phyloP scores from a whole-genome alignment of 2,329 filamentous ascomycete genomes.

The Penicillium brasilianum region DNA sequence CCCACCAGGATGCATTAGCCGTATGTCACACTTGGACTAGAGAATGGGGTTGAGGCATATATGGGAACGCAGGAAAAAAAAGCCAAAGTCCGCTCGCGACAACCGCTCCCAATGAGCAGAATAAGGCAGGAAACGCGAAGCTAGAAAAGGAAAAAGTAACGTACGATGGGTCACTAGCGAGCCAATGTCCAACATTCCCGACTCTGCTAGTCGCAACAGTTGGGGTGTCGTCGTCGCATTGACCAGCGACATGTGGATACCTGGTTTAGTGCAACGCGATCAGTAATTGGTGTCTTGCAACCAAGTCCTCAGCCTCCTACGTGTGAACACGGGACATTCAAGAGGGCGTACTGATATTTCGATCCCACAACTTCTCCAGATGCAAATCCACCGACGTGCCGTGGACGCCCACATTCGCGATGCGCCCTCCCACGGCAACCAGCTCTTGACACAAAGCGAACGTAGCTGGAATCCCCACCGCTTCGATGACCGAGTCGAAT shows the following conservation, averaged over 20 bases:
- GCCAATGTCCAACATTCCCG: conserved; percentile 22
- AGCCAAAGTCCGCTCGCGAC: not conserved
- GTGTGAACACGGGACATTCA: not conserved
- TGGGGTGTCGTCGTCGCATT: conserved; percentile 27
- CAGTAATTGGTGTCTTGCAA: conserved; percentile 32
- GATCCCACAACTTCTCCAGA: conserved; percentile 60
- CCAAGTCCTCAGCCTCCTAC: not conserved
- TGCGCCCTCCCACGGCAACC: conserved; percentile 58
- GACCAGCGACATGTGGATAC: conserved; percentile 33
- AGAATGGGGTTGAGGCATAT: not conserved
- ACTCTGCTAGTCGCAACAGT: conserved; percentile 25
- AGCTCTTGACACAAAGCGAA: conserved; percentile 61
- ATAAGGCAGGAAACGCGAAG: not conserved
- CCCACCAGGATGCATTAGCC: conserved; percentile 1
- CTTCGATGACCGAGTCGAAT: conserved; percentile 64
- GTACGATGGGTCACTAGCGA: conserved; percentile 31
- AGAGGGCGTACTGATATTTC: conserved; percentile 55
- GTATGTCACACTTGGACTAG: not conserved
- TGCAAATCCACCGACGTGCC: conserved; percentile 59
- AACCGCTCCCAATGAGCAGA: not conserved
- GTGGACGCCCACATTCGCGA: conserved; percentile 65
- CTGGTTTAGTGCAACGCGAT: conserved; percentile 42
- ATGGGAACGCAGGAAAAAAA: not conserved
- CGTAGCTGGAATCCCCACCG: conserved; percentile 59
- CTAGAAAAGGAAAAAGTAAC: not conserved